phyloP scores from a whole-genome alignment of 495 filamentous ascomycete genomes.

The Trichoderma virens region DNA sequence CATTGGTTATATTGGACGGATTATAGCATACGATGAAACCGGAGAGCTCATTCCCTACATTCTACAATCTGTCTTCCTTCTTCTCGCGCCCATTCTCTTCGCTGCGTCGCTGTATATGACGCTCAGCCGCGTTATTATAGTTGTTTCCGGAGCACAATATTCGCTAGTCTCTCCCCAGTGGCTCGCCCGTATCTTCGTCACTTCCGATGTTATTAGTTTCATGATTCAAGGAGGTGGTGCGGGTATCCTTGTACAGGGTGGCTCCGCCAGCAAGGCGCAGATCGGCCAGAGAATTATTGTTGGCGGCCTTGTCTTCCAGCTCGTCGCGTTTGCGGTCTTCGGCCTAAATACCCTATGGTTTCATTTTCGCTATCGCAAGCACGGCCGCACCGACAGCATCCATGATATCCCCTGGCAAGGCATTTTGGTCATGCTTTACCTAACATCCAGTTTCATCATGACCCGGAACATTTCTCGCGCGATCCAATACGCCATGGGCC shows the following conservation, averaged over 20 bases:
- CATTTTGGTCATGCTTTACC: conserved; percentile 49
- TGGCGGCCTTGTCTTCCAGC: conserved; percentile 37
- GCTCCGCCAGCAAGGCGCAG: conserved; percentile 17
- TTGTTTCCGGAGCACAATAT: conserved; percentile 35
- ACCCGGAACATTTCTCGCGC: conserved; percentile 50
- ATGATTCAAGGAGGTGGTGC: conserved; percentile 29
- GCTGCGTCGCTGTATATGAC: conserved; percentile 40
- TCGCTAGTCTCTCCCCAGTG: conserved; percentile 29
- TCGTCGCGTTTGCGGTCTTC: conserved; percentile 44
- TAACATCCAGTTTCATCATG: conserved; percentile 47
- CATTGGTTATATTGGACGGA: conserved; percentile 37
- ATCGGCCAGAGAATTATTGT: conserved; percentile 38
- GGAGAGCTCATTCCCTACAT: conserved; percentile 16
- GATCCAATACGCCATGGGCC: conserved; percentile 52
- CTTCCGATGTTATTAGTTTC: conserved; percentile 36
- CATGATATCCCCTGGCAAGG: conserved; percentile 32
- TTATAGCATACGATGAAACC: conserved; percentile 13
- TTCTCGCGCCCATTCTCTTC: conserved; percentile 33
- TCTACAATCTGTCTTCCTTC: conserved; percentile 19
- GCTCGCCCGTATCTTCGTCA: conserved; percentile 38
- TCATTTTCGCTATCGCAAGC: conserved; percentile 16
- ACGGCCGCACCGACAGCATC: not conserved
- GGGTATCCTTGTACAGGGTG: conserved; percentile 24
- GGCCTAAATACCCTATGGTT: conserved; percentile 33
- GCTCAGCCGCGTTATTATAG: conserved; percentile 30